phyloP scores from a whole-genome alignment of 345 rosid genomes.

The Salix arbutifolia region DNA sequence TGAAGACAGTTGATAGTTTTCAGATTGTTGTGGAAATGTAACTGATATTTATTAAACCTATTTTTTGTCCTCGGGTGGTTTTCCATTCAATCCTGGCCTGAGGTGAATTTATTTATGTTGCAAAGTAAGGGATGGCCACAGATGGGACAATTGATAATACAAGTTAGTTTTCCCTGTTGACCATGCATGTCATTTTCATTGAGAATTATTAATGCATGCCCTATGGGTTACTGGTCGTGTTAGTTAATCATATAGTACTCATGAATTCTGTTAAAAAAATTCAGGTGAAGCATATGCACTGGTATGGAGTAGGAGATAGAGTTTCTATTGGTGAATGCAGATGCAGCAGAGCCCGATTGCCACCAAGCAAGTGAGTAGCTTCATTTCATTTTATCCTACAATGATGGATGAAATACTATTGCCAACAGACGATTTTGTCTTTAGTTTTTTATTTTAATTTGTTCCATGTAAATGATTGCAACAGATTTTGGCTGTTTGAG shows the following conservation, averaged over 20 bases:
- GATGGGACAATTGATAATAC: neutral
- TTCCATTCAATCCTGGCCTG: neutral
- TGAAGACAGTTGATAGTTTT: neutral
- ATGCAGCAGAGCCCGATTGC: constrained; percentile 77
- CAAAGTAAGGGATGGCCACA: neutral
- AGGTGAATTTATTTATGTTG: neutral
- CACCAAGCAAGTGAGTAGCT: constrained; percentile 85
- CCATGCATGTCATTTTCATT: neutral
- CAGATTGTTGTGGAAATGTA: too few species aligned
- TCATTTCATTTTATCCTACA: neutral
- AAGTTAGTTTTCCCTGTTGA: neutral
- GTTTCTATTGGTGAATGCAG: constrained; percentile 85
- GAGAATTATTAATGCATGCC: too few species aligned
- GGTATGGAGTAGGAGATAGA: constrained; percentile 67
- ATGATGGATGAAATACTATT: neutral
- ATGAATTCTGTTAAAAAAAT: constrained; percentile 9
- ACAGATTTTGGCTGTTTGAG: constrained; percentile 95
- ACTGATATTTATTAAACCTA: neutral
- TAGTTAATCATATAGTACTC: neutral
- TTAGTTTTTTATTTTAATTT: neutral
- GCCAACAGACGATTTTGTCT: neutral
- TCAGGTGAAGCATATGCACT: constrained; percentile 95
- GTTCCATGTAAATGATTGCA: constrained; percentile 9
- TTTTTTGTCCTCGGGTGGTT: neutral
- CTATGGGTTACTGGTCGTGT: neutral